phyloP scores from a whole-genome alignment of 441 rosid species.

The Mallotus japonicus region DNA sequence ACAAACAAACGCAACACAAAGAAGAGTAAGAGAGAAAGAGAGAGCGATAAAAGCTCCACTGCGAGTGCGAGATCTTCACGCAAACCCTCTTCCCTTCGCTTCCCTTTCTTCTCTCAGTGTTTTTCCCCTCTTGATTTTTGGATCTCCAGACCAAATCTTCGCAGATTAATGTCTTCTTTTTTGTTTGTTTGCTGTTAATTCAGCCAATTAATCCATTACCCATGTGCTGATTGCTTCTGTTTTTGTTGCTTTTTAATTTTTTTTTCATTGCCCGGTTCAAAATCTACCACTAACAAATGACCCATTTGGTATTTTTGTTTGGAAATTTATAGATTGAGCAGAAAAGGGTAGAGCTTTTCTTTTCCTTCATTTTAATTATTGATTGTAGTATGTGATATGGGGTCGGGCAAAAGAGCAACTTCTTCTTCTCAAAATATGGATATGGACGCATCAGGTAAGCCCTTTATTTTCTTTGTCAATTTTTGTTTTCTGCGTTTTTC shows the following conservation, averaged over 20 bases:
- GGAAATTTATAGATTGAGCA: not conserved
- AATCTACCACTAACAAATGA: not conserved
- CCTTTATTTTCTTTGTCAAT: not conserved
- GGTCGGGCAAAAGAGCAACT: slow-evolving; percentile 40
- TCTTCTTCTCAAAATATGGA: slow-evolving; percentile 40
- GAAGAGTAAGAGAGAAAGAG: not conserved
- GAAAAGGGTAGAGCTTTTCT: not conserved
- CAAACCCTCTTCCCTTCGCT: not conserved
- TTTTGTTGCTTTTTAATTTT: too few species aligned
- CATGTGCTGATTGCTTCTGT: not conserved
- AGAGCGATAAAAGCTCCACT: slow-evolving; percentile 7
- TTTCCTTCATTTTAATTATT: not conserved
- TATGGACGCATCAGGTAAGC: slow-evolving; percentile 38
- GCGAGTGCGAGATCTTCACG: slow-evolving; percentile 21
- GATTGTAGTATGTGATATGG: slow-evolving; percentile 29
- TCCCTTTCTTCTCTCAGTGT: not conserved
- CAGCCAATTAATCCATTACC: not conserved
- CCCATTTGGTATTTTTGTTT: not conserved
- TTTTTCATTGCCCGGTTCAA: not conserved
- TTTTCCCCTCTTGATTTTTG: not conserved
- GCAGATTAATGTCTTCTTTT: too few species aligned
- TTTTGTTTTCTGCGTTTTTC: not conserved
- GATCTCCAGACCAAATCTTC: not conserved
- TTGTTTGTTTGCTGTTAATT: not conserved
- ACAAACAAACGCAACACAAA: too few species aligned